These are phyloP conservation scores for Dipteronia sinensis DNA, from an alignment of 345 rosid species.

Conservation along the genomic window DNA sequence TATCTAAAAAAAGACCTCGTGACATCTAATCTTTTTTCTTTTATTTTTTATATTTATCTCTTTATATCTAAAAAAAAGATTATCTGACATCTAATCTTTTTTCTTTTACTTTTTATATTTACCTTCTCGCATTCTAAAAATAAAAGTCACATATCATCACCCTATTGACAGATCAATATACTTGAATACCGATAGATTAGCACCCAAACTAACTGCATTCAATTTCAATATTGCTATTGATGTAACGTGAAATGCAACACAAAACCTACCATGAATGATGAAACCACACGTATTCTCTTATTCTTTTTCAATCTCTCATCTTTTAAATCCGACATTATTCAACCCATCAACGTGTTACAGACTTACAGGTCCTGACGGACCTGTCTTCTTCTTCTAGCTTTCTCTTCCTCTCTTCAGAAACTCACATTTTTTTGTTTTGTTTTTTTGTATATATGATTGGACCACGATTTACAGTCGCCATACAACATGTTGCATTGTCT, in stretches of 20 bases:
- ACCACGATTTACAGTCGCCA: not conserved
- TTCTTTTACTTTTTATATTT: no score
- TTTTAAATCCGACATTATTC: not conserved
- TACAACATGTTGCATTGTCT: not conserved
- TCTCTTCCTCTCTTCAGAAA: no score
- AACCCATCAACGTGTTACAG: conserved; percentile 5
- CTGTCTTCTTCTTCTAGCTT: not conserved
- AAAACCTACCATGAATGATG: not conserved
- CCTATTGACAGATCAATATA: no score
- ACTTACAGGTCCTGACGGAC: not conserved
- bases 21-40: no score
- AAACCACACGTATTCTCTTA: not conserved
- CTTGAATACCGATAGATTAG: no score
- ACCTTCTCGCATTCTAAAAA: no score
- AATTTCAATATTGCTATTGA: conserved; percentile 3
- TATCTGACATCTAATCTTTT: no score
- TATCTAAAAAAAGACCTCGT: no score
- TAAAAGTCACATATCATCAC: no score
- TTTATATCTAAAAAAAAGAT: no score
- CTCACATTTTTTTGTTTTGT: not conserved
- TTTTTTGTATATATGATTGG: not conserved
- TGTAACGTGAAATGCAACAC: not conserved
- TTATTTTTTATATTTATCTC: no score
- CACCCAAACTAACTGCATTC: no score
- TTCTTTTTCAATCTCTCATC: not conserved